Evolutionary conservation across 805 yeast species (phyloP), one percentile per base, ranked within the genome.

Genomic region (Metschnikowia arizonensis): DNA sequence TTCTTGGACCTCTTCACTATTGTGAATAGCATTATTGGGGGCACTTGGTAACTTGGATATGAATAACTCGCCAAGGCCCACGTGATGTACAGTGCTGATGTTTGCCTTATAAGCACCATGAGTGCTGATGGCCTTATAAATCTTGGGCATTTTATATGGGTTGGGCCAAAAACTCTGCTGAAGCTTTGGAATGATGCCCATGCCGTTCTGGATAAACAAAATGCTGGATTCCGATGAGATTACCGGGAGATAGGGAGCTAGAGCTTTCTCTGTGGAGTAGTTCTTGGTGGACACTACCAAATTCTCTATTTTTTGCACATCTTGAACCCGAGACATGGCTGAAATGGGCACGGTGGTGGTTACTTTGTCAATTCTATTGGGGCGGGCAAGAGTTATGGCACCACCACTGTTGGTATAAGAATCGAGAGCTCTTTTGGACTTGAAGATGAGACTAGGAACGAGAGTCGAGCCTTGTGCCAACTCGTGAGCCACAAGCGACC

Each of bases 241-340:
- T 44, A 65, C 65, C 1, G 74, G 71, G 17, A 79, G 49, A 42
- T 81, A 69, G 3, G 84, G 83, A 28, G 56, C 58, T 14, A 90
- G 48, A 0, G 97, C 95, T 3, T 63, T 61, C 18, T 72, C 65
- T 0, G 95, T 85, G 56, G 85, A 87, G 49, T 83, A 80, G 0
- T 95, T 81, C 63, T 91, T 91, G 4, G 96, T 88, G 8, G 95
- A 71, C 8, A 91, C 75, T 7, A 91, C 73, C 48, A 91, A 63
- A 54, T 82, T 77, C 14, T 72, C 69, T 36, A 85, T 79, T 11
- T 17, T 24, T 3, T 47, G 46, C 25, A 33, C 26, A 50, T 57
- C 44, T 8, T 40, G 33, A 43, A 68, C 57, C 33, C 56, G 54
- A 15, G 25, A 39, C 6, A 52, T 52, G 12, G 50, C 50, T n/a